Conservation (phyloP, 108 stramenopile genomes). For the Craspedostauros australis region DNA sequence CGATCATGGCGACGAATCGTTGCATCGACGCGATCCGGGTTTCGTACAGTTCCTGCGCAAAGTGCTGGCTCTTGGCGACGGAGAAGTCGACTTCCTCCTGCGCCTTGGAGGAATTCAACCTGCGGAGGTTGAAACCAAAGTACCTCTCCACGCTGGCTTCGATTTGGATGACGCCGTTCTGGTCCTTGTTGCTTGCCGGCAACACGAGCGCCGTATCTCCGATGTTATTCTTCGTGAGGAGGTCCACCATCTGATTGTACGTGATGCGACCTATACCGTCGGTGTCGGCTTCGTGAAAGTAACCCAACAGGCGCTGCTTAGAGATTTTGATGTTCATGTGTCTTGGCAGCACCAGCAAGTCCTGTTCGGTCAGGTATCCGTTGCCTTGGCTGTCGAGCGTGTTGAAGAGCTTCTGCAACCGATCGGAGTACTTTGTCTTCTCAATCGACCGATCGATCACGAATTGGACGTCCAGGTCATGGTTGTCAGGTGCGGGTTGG, state of each 20-base stretch:
- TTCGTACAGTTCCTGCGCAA: constrained; percentile 63
- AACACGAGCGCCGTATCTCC: constrained; percentile 23
- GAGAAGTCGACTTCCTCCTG: constrained; percentile 35
- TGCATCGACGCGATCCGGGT: constrained; percentile 69
- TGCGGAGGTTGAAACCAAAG: constrained; percentile 57
- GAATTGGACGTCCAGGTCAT: too few species aligned
- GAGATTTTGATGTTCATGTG: constrained; percentile 20
- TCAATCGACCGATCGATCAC: too few species aligned
- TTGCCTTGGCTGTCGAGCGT: constrained; percentile 35
- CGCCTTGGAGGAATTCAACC: constrained; percentile 29
- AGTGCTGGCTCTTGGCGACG: constrained; percentile 40
- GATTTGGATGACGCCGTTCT: constrained; percentile 51
- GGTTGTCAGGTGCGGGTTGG: too few species aligned
- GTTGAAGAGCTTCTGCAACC: constrained; percentile 29
- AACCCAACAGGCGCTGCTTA: constrained; percentile 15
- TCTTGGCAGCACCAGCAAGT: constrained; percentile 31
- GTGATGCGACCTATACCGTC: constrained; percentile 32
- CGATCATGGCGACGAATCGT: constrained; percentile 70
- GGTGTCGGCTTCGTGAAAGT: constrained; percentile 36
- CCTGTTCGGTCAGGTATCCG: constrained; percentile 34
- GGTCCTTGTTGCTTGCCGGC: constrained; percentile 40
- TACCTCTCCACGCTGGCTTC: constrained; percentile 43
- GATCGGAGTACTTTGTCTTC: constrained; percentile 27
- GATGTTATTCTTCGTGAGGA: constrained; percentile 12
- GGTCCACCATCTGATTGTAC: constrained; percentile 16